These are phyloP conservation scores for Rhodotorula mucilaginosa DNA, from an alignment of 1,284 basidiomycete genomes.

Conservation along the genomic window DNA sequence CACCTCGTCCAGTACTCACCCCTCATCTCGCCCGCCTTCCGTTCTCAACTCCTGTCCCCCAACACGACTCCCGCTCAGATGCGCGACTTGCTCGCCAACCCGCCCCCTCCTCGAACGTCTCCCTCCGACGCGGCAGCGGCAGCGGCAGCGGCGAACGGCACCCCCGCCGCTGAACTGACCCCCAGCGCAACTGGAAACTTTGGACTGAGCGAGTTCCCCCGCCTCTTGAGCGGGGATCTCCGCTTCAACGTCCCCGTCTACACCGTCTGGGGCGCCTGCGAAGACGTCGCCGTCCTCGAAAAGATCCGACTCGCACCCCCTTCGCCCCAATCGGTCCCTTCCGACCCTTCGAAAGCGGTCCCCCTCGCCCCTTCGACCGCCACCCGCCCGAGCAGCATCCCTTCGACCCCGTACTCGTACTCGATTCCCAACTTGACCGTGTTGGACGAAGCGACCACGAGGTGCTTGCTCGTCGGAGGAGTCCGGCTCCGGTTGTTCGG, in stretches of 20 bases:
- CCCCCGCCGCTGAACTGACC: too few species aligned
- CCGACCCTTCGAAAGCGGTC: conserved; percentile 16
- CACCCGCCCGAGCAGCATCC: conserved; percentile 5
- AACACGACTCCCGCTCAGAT: conserved; percentile 36
- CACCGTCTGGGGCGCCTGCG: conserved; percentile 96
- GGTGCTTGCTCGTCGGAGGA: conserved; percentile 85
- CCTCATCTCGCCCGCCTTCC: conserved; percentile 78
- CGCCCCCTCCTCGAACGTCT: conserved; percentile 51
- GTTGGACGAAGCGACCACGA: conserved; percentile 90
- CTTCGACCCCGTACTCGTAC: conserved; percentile 34
- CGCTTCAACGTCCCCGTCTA: conserved; percentile 88
- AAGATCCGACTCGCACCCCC: conserved; percentile 45
- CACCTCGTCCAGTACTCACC: conserved; percentile 97
- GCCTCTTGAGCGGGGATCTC: conserved; percentile 75
- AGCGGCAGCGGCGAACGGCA: conserved; percentile 42
- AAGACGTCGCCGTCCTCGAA: conserved; percentile 80
- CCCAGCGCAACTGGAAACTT: conserved; percentile 39
- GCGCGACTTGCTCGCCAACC: conserved; percentile 42
- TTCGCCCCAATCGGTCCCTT: conserved; percentile 34
- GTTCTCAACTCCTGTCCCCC: conserved; percentile 62
- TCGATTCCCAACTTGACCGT: conserved; percentile 74
- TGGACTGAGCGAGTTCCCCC: conserved; percentile 84
- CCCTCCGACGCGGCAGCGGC: conserved; percentile 52
- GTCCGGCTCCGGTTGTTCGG: conserved; percentile 90
- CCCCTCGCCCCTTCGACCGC: conserved; percentile 11